Conservation (phyloP, 352 stramenopile genomes). For the Phytophthora multivora region DNA sequence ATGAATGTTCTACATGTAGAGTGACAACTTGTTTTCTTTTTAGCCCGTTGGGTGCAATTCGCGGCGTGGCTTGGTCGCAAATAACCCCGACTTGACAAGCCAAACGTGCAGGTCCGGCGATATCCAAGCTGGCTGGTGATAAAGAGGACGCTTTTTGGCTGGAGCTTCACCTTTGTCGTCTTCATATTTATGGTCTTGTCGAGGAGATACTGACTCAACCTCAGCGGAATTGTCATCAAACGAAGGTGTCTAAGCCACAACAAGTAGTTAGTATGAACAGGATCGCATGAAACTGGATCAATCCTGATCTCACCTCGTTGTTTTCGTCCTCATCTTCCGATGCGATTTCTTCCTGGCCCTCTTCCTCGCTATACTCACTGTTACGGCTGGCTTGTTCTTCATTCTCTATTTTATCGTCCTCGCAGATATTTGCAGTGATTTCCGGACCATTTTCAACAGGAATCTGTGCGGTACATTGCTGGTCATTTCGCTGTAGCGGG, state of each 20-base stretch:
- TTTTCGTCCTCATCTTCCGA: constrained; percentile 18
- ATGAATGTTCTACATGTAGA: too few species aligned
- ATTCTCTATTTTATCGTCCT: constrained; percentile 7
- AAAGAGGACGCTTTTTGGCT: constrained; percentile 24
- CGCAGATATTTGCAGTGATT: not conserved
- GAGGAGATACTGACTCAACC: not conserved
- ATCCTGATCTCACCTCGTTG: constrained; percentile 5
- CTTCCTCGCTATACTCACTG: constrained; percentile 6
- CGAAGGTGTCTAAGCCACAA: constrained; percentile 12
- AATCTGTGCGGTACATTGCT: not conserved
- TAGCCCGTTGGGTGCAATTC: constrained; percentile 11
- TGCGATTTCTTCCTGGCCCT: constrained; percentile 5
- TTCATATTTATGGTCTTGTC: not conserved
- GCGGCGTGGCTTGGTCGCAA: constrained; percentile 38
- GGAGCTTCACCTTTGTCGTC: not conserved
- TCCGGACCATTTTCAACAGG: not conserved
- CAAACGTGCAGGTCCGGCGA: constrained; percentile 57
- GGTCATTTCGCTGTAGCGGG: constrained; percentile 1
- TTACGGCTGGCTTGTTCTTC: constrained; percentile 9
- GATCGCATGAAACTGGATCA: constrained; percentile 3
- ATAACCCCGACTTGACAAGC: constrained; percentile 55
- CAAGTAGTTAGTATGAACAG: constrained; percentile 33
- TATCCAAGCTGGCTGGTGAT: constrained; percentile 67
- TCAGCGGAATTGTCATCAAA: not conserved
- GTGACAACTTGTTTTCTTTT: too few species aligned